phyloP scores from a whole-genome alignment of 495 filamentous ascomycete genomes.

The Lichenothelia convexa region DNA sequence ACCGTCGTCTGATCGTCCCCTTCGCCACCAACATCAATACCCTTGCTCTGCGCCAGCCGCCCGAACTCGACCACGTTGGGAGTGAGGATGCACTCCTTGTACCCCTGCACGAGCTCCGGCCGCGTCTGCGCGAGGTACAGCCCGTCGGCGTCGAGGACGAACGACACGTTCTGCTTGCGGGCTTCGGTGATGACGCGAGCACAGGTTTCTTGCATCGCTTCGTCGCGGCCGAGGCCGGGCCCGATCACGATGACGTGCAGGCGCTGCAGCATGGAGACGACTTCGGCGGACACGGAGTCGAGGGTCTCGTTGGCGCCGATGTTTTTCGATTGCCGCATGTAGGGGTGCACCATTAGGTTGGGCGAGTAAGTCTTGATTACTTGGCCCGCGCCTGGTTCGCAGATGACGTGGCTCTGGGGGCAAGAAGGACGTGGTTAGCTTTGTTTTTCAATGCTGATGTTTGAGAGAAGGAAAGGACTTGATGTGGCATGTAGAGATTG shows the following conservation, averaged over 20 bases:
- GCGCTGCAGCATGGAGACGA: slow-evolving; percentile 64
- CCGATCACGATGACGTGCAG: slow-evolving; percentile 90
- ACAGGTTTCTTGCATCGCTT: slow-evolving; percentile 75
- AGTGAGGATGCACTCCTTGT: slow-evolving; percentile 71
- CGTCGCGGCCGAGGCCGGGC: slow-evolving; percentile 77
- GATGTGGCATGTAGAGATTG: too few species aligned
- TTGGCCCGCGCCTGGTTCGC: slow-evolving; percentile 61
- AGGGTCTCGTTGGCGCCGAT: slow-evolving; percentile 23
- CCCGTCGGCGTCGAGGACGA: slow-evolving; percentile 88
- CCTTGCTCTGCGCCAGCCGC: slow-evolving; percentile 52
- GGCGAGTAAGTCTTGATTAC: slow-evolving; percentile 97
- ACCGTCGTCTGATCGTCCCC: slow-evolving; percentile 33
- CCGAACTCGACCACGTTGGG: slow-evolving; percentile 91
- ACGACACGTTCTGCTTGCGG: slow-evolving; percentile 48
- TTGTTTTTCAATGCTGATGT: slow-evolving; percentile 6
- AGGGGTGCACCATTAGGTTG: slow-evolving; percentile 94
- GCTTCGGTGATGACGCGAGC: slow-evolving; percentile 65
- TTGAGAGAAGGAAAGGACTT: slow-evolving; percentile 1
- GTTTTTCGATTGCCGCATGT: slow-evolving; percentile 60
- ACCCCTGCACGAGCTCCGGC: slow-evolving; percentile 63
- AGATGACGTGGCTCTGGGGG: slow-evolving; percentile 80
- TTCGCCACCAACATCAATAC: slow-evolving; percentile 36
- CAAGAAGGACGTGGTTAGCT: not conserved
- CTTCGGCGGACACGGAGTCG: slow-evolving; percentile 41
- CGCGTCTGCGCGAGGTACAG: slow-evolving; percentile 55